A percentile compares a stretch with the other conserved stretches of the same genome.
Evolutionary conservation across 106 monocot genomes (phyloP).

Genomic region (Gastrodia elata): DNA sequence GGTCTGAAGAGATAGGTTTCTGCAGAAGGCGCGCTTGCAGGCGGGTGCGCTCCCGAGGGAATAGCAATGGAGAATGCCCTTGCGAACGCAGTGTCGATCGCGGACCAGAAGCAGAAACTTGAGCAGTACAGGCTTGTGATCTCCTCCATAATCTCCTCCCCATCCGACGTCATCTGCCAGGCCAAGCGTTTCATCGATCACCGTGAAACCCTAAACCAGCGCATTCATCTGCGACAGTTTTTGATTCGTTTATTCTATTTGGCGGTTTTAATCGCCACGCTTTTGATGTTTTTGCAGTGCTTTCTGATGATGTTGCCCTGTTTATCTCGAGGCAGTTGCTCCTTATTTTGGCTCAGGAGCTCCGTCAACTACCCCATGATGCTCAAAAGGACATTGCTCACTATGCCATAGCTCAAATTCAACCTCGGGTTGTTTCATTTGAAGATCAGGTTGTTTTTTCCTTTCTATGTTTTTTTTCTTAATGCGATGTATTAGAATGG

Average conservation of each 20-base stretch:
- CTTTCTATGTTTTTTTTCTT: background rate
- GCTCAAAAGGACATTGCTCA: constrained; percentile 89
- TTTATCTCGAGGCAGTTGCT: constrained; percentile 95
- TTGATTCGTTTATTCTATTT: background rate
- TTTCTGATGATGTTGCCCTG: constrained; percentile 86
- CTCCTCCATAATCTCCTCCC: constrained; percentile 61
- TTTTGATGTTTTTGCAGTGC: constrained; percentile 36
- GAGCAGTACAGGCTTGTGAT: constrained; percentile 92
- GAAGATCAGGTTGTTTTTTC: constrained; percentile 77
- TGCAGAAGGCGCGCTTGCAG: background rate
- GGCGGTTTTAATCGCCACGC: background rate
- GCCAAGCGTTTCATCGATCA: constrained; percentile 96
- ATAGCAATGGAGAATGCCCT: constrained; percentile 64
- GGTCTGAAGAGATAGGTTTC: constrained; percentile 3
- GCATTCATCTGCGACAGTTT: background rate
- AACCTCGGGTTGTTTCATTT: constrained; percentile 88
- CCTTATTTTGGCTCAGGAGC: constrained; percentile 79
- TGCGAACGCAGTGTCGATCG: constrained; percentile 51
- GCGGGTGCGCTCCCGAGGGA: background rate
- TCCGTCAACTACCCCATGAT: constrained; percentile 53
- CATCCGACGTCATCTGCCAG: constrained; percentile 40
- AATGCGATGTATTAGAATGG: background rate
- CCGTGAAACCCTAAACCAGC: constrained; percentile 23
- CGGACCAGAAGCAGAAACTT: constrained; percentile 90
- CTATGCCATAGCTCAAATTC: constrained; percentile 70